These are phyloP conservation scores for Rhodotorula sp. DNA, from an alignment of 1,284 basidiomycete species.

Conservation along the genomic window DNA sequence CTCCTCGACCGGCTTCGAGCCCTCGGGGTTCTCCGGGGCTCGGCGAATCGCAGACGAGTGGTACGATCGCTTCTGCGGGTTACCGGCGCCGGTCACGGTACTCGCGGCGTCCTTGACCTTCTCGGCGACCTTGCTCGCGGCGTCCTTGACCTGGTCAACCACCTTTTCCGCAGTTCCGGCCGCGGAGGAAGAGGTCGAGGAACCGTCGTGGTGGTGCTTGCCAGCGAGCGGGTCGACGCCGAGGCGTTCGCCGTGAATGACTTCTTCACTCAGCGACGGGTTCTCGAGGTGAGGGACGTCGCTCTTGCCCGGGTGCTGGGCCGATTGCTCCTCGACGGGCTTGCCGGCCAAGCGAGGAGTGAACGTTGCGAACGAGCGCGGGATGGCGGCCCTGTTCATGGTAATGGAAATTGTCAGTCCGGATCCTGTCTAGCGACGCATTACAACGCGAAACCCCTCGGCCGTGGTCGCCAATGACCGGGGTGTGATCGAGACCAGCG, in stretches of 20 bases:
- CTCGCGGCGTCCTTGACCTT: constrained; percentile 19
- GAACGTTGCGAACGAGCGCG: not conserved
- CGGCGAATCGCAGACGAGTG: constrained; percentile 4
- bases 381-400: not conserved
- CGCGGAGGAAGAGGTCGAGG: not conserved
- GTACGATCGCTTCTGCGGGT: constrained; percentile 17
- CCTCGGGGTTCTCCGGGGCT: not conserved
- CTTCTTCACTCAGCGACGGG: constrained; percentile 26
- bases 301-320: constrained; percentile 31
- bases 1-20: constrained; percentile 3
- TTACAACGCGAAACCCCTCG: not conserved
- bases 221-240: constrained; percentile 19
- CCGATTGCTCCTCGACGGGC: constrained; percentile 7
- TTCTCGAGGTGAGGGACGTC: constrained; percentile 36
- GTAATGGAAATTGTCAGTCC: not conserved
- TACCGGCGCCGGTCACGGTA: constrained; percentile 2
- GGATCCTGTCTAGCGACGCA: not conserved
- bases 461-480: too few relatives aligned
- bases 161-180: not conserved
- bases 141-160: constrained; percentile 4
- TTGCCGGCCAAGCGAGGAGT: not conserved
- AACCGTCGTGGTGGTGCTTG: not conserved
- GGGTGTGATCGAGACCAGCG: not conserved
- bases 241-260: constrained; percentile 32
- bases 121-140: constrained; percentile 7